phyloP scores from a whole-genome alignment of 345 rosid genomes.

The Lumnitzera littorea region DNA sequence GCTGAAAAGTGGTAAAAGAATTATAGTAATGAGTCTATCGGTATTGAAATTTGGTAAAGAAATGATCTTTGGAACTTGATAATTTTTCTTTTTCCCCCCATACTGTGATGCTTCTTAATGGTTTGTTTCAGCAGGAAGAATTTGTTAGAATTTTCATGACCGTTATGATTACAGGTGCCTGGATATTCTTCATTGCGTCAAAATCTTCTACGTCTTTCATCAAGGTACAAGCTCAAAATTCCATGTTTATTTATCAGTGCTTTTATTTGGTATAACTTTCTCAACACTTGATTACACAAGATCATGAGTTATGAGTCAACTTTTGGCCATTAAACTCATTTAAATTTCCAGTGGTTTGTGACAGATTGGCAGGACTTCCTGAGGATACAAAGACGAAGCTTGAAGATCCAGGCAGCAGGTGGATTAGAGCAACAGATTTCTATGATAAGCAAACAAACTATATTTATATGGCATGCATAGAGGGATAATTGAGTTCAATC shows the following conservation, averaged over 20 bases:
- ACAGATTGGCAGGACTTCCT: constrained; percentile 75
- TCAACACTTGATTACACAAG: no score
- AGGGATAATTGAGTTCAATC: no score
- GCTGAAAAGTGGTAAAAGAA: no score
- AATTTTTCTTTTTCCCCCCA: no score
- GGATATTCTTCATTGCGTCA: constrained; percentile 59
- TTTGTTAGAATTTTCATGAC: background rate
- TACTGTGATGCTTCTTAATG: no score
- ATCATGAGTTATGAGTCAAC: no score
- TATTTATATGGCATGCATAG: no score
- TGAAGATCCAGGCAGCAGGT: constrained; percentile 88
- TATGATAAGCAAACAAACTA: background rate
- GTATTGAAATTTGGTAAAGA: no score
- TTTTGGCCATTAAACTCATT: background rate
- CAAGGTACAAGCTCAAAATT: constrained; percentile 37
- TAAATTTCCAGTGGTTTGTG: constrained; percentile 10
- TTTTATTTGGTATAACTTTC: background rate
- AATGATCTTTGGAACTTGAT: no score
- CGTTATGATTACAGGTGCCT: constrained; percentile 56
- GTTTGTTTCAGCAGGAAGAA: background rate
- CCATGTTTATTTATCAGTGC: background rate
- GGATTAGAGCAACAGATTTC: constrained; percentile 1
- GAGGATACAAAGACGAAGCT: constrained; percentile 72
- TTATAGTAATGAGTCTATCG: no score
- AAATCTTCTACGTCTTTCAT: constrained; percentile 68